Evolutionary conservation across 768 basidiomycete genomes (phyloP).

Genomic region (Serendipita indica): DNA sequence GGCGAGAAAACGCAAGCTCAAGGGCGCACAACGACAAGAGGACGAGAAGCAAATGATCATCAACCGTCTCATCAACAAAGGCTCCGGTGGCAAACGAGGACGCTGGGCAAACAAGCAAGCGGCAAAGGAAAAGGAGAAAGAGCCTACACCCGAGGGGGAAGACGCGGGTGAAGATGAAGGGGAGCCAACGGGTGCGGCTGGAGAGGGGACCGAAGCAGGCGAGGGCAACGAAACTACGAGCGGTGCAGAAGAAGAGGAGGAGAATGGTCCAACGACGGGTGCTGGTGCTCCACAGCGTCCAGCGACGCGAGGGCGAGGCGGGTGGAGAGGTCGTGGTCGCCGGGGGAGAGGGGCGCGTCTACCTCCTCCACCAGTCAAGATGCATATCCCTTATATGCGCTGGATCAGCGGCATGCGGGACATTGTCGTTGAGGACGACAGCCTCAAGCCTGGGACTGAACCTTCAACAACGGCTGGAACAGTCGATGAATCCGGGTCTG

Average conservation of each 20-base stretch:
- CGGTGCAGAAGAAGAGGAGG: background rate
- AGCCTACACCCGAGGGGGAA: conserved; percentile 6
- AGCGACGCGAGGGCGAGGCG: background rate
- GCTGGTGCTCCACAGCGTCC: background rate
- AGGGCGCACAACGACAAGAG: conserved; percentile 2
- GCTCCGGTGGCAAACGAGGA: conserved; percentile 1
- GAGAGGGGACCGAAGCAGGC: conserved; percentile 2
- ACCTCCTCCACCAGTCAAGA: background rate
- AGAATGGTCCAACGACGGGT: background rate
- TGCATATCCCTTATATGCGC: conserved; percentile 6
- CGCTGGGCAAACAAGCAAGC: conserved; percentile 1
- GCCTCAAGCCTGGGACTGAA: background rate
- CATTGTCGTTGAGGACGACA: background rate
- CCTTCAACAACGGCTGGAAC: background rate
- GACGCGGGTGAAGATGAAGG: background rate
- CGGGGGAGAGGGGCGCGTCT: background rate
- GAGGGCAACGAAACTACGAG: conserved; percentile 2
- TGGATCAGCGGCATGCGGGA: conserved; percentile 6
- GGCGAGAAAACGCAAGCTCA: background rate
- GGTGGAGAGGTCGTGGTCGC: background rate
- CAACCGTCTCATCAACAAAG: conserved; percentile 9
- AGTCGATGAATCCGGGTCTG: background rate
- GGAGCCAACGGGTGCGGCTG: background rate
- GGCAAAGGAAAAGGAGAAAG: background rate
- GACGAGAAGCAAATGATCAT: conserved; percentile 10